Evolutionary conservation across 1,284 basidiomycete species (phyloP), one percentile per base, ranked within the genome.

Genomic region (Ceratorhiza oryzae-sativae): DNA sequence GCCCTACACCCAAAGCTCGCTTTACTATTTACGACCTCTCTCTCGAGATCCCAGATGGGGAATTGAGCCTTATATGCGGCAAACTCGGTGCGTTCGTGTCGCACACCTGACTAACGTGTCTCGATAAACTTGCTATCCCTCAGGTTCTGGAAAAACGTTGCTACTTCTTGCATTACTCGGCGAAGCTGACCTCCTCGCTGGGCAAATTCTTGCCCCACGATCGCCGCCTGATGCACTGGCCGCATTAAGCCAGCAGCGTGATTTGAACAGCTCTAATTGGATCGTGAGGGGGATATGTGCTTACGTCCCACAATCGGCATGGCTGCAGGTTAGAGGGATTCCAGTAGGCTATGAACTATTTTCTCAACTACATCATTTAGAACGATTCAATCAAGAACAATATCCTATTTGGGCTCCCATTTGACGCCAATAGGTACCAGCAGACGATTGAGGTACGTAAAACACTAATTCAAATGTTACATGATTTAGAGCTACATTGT

Each of bases 361-460:
- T 39, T 13, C 36, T 13, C 6, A 6, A 39, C 36, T 6, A 39
- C 20, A n/a, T 25, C 42, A 32, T 18, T 95, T 89, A 94, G 71
- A 97, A 97, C 78, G 95, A 94, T 0, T 93, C 92, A 3, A 95
- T 98, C 80, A 91, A 90, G 85, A 93, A 97, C 60, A 98, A 98
- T 76, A 97, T 98, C 75, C 80, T 97, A 25, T 98, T 98, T 81
- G 92, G 90, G 72, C 83, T 94, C 27, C 93, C 93, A 0, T 94
- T 86, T 76, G 86, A 94, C 74, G 87, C 90, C 76, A 86, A 88
- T 63, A 86, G 95, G 2, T 97, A 97, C 77, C 83, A 87, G 63
- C 86, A 85, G 73, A 93, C 93, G 1, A 80, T 97, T 9, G 89
- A 91, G 77, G 86, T 84, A 72, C 34, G 58, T 49, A 12, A 10